These are phyloP conservation scores for Daldinia concentrica DNA, from an alignment of 495 filamentous ascomycete species.

Conservation along the genomic window DNA sequence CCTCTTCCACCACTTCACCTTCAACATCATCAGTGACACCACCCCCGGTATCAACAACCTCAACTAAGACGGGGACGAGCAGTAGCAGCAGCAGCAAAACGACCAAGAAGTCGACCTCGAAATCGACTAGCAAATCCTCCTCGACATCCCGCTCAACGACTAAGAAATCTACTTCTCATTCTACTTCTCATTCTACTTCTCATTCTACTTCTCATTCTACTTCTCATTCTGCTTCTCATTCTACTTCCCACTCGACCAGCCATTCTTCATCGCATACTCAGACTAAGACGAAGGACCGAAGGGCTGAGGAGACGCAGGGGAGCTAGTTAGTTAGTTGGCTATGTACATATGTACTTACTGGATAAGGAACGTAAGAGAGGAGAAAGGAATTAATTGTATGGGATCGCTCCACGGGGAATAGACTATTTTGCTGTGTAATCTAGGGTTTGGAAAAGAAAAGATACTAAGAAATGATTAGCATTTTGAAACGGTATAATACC, in stretches of 20 bases:
- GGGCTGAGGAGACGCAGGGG: slow-evolving; percentile 13
- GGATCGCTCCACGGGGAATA: neutral
- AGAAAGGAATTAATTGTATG: too few species aligned
- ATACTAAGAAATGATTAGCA: neutral
- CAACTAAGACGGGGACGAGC: slow-evolving; percentile 31
- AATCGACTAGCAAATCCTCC: slow-evolving; percentile 22
- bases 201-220: slow-evolving; percentile 29
- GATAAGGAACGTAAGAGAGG: neutral
- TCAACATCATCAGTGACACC: slow-evolving; percentile 11
- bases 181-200: slow-evolving; percentile 19
- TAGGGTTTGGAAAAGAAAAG: neutral
- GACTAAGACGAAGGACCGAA: slow-evolving; percentile 10
- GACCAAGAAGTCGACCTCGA: slow-evolving; percentile 28
- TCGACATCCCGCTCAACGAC: slow-evolving; percentile 14
- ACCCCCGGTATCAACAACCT: slow-evolving; percentile 21
- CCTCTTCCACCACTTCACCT: slow-evolving; percentile 22
- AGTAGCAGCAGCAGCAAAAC: slow-evolving; percentile 27
- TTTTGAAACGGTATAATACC: neutral
- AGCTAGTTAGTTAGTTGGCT: neutral
- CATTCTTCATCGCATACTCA: slow-evolving; percentile 22
- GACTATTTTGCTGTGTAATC: neutral
- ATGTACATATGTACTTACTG: neutral
- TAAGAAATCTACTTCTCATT: slow-evolving; percentile 3
- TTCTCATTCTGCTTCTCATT: slow-evolving; percentile 12
- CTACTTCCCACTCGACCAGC: slow-evolving; percentile 30